Evolutionary conservation across 371 early-diverging fungal genomes (phyloP).

Genomic region (Mortierella sp.): DNA sequence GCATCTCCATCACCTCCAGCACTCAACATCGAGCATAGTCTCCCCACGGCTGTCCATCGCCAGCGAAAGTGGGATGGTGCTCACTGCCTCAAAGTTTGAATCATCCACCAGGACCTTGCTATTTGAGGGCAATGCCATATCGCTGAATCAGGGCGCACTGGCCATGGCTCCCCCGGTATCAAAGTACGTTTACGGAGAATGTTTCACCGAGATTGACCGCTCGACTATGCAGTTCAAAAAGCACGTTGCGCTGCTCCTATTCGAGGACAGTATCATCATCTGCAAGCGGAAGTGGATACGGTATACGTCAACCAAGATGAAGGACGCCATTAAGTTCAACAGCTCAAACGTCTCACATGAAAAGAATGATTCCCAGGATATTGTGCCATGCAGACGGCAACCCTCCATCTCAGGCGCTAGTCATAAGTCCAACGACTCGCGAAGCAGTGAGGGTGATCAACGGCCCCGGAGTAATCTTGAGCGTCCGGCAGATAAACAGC

Average conservation of each 20-base stretch:
- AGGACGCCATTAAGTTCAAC: constrained; percentile 64
- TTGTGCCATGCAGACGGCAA: constrained; percentile 52
- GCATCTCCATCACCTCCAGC: constrained; percentile 53
- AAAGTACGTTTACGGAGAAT: constrained; percentile 73
- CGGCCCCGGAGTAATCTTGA: constrained; percentile 28
- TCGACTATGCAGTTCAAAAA: constrained; percentile 66
- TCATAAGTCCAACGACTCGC: constrained; percentile 27
- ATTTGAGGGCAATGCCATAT: constrained; percentile 62
- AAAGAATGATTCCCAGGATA: constrained; percentile 56
- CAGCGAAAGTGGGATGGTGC: constrained; percentile 62
- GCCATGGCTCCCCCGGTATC: constrained; percentile 60
- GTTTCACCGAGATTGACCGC: constrained; percentile 72
- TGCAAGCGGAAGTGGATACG: constrained; percentile 73
- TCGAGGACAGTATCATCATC: constrained; percentile 69
- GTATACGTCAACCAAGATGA: constrained; percentile 57
- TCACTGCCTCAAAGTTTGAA: constrained; percentile 67
- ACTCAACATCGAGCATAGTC: constrained; percentile 41
- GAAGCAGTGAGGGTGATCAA: constrained; percentile 21
- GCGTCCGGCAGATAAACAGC: constrained; percentile 31
- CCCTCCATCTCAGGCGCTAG: constrained; percentile 22
- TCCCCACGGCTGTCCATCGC: constrained; percentile 39
- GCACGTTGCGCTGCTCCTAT: constrained; percentile 68
- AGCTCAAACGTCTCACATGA: constrained; percentile 13
- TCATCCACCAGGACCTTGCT: constrained; percentile 60
- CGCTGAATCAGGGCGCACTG: constrained; percentile 22